Conservation (phyloP, 73 alveolate genomes). For the Paramecium primaurelia region DNA sequence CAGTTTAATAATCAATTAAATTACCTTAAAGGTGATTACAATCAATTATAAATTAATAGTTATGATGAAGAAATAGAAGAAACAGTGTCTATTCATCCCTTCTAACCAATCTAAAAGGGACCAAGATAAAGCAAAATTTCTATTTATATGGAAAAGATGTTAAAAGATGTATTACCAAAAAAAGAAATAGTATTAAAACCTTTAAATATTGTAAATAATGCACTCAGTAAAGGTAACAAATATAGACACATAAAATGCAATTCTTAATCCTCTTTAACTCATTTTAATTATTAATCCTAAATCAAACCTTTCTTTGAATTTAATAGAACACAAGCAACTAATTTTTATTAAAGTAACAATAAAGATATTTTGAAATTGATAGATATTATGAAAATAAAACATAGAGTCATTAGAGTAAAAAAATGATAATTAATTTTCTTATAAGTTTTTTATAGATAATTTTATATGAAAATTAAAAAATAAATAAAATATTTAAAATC, state of each 20-base stretch:
- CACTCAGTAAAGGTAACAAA: neutral
- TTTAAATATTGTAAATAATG: neutral
- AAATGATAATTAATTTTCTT: neutral
- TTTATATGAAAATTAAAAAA: neutral
- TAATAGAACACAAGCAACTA: neutral
- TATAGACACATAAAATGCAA: neutral
- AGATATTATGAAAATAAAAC: neutral
- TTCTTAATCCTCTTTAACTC: neutral
- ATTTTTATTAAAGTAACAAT: neutral
- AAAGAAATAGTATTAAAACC: neutral
- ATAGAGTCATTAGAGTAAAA: neutral
- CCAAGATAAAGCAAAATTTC: neutral
- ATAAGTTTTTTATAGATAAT: neutral
- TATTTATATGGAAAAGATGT: neutral
- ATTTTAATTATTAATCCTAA: neutral
- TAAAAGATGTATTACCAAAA: neutral
- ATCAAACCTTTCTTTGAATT: neutral
- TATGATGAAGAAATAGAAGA: neutral
- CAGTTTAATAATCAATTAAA: neutral
- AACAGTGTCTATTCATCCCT: neutral
- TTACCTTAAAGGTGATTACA: neutral
- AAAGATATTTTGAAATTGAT: neutral
- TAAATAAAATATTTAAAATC: neutral
- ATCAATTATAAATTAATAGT: neutral
- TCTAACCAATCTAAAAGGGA: neutral